Conservation (phyloP, 768 basidiomycete genomes). For the Lactifluus subvellereus region DNA sequence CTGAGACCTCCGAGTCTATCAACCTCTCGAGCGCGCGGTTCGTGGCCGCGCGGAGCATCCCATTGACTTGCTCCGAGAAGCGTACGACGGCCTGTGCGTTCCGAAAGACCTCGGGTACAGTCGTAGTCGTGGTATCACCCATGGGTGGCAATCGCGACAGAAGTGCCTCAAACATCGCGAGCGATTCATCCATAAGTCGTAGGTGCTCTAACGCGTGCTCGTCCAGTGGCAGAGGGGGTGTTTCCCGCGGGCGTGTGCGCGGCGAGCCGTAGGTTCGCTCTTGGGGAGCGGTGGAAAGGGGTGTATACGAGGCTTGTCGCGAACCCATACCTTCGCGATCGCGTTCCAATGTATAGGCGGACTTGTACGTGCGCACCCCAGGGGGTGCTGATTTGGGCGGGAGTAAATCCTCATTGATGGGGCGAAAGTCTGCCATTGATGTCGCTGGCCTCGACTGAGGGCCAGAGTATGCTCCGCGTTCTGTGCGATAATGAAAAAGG, state of each 20-base stretch:
- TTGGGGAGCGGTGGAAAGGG: slow-evolving; percentile 19
- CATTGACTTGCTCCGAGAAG: slow-evolving; percentile 63
- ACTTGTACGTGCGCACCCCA: slow-evolving; percentile 38
- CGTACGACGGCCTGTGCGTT: slow-evolving; percentile 59
- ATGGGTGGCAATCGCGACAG: slow-evolving; percentile 49
- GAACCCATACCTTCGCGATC: slow-evolving; percentile 23
- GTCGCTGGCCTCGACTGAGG: slow-evolving; percentile 27
- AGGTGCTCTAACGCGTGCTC: slow-evolving; percentile 48
- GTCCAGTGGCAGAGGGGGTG: slow-evolving; percentile 12
- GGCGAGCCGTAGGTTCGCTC: slow-evolving; percentile 24
- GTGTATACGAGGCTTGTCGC: slow-evolving; percentile 8
- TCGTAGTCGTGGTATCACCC: slow-evolving; percentile 36
- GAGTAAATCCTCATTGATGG: slow-evolving; percentile 24
- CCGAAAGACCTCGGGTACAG: slow-evolving; percentile 49
- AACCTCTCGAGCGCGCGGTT: slow-evolving; percentile 62
- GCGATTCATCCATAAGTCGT: slow-evolving; percentile 62
- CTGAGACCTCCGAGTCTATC: slow-evolving; percentile 69
- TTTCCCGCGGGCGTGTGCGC: slow-evolving; percentile 12
- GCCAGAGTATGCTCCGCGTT: slow-evolving; percentile 21
- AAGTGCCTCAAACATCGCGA: slow-evolving; percentile 64
- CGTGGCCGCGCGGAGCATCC: slow-evolving; percentile 49
- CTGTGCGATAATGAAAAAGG: neutral
- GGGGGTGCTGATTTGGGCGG: slow-evolving; percentile 38
- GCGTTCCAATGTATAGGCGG: slow-evolving; percentile 35
- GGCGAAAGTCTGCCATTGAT: slow-evolving; percentile 33